Percentiles rank a stretch among this genome's conserved stretches.
Evolutionary conservation across 495 filamentous ascomycete species (phyloP).

Genomic region (Sphaerosporella brunnea): DNA sequence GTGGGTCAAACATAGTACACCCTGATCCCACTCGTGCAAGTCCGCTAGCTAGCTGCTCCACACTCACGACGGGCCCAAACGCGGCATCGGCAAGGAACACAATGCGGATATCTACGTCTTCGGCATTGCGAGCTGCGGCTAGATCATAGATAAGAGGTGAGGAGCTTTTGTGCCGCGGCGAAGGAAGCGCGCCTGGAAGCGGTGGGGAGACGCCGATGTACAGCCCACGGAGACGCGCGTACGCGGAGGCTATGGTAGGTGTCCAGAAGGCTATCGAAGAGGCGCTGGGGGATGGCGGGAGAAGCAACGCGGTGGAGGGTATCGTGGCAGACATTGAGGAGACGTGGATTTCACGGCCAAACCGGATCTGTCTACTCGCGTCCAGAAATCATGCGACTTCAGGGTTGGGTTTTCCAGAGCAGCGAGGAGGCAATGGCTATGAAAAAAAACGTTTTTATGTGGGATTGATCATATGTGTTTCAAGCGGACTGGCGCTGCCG

Average conservation of each 20-base stretch:
- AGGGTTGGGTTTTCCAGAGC: too few species aligned
- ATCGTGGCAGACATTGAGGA: too few species aligned
- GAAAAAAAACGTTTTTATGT: too few species aligned
- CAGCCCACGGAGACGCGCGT: slow-evolving; percentile 13
- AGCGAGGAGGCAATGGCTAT: too few species aligned
- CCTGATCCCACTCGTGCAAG: not conserved
- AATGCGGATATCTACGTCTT: not conserved
- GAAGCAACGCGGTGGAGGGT: not conserved
- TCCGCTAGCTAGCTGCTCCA: not conserved
- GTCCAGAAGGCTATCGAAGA: not conserved
- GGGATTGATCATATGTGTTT: too few species aligned
- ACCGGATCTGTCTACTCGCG: too few species aligned
- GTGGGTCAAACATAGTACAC: slow-evolving; percentile 1
- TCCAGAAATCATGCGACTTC: too few species aligned
- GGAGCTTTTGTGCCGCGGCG: slow-evolving; percentile 18
- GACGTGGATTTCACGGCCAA: too few species aligned
- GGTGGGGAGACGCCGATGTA: slow-evolving; percentile 25
- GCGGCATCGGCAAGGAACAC: not conserved
- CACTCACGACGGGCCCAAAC: not conserved
- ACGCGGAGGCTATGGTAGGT: not conserved
- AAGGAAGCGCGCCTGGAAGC: slow-evolving; percentile 16
- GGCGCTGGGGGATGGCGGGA: not conserved
- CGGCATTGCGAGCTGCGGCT: not conserved
- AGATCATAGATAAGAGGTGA: slow-evolving; percentile 13
- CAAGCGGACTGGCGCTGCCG: too few species aligned